Percentiles rank a stretch among this genome's conserved stretches.
Evolutionary conservation across 2,329 filamentous ascomycete genomes (phyloP).

Genomic region (Scytalidium lignicola): DNA sequence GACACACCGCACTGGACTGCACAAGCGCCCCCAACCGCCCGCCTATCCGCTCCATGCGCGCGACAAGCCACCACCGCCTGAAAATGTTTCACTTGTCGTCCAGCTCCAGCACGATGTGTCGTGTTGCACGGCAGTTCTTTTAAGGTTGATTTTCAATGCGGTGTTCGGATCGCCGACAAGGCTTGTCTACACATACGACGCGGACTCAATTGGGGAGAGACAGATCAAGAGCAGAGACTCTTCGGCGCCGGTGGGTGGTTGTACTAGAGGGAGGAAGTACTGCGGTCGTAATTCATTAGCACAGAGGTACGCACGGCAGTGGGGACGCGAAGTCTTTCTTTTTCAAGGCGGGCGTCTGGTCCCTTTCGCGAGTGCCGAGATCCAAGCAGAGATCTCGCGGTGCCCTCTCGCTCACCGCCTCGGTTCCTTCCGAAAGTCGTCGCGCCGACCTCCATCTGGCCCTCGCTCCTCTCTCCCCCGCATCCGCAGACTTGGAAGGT

Average conservation of each 20-base stretch:
- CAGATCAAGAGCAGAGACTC: too few relatives aligned
- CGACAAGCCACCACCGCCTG: neutral
- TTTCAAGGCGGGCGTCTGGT: too few relatives aligned
- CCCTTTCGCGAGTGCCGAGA: neutral
- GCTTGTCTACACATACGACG: neutral
- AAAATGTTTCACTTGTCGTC: neutral
- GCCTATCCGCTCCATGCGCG: neutral
- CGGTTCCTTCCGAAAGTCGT: neutral
- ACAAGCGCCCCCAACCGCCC: too few relatives aligned
- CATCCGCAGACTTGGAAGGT: too few relatives aligned
- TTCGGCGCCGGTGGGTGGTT: too few relatives aligned
- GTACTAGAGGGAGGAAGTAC: too few relatives aligned
- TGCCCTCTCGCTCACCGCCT: neutral
- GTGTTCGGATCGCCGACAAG: neutral
- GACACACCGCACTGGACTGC: too few relatives aligned
- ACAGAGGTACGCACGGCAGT: too few relatives aligned
- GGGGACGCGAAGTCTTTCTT: too few relatives aligned
- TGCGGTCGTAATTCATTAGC: too few relatives aligned
- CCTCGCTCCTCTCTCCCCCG: neutral
- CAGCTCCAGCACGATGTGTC: neutral
- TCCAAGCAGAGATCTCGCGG: neutral
- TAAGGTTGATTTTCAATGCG: neutral
- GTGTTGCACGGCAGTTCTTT: neutral
- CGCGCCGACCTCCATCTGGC: neutral
- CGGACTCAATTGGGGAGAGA: neutral